Evolutionary conservation across 1,284 basidiomycete species (phyloP), one percentile per base, ranked within the genome.

Genomic region (Xerocomus alliaceus): DNA sequence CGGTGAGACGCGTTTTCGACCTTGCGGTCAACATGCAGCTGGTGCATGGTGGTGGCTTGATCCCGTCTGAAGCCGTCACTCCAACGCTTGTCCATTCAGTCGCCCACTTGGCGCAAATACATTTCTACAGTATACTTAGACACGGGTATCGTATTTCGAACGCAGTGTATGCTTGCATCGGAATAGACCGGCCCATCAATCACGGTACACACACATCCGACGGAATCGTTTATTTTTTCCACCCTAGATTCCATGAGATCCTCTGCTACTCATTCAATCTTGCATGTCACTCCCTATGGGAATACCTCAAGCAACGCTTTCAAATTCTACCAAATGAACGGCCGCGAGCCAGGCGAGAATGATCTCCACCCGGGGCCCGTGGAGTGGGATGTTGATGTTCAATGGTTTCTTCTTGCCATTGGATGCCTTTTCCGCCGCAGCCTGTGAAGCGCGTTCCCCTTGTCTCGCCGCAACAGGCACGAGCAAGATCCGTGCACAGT

Each of bases 361-460:
- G 60, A 93, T 82, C 76, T 94, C 92, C 49, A 93, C 91, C 9
- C 91, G 83, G 42, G 92, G 91, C 0, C 91, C 92, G 76, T 92
- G 90, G 64, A 93, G 77, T 13, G 92, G 90, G 57, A 94, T 92
- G 70, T 87, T 92, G 74, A 93, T 88, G 47, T 87, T 83, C 60
- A 84, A 65, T 29, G 83, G 76, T 74, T 87, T 88, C 79, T 86
- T 87, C 76, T 81, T 77, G 63, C 68, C 75, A 15, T 73, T 78
- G 39, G 75, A 69, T 7, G 74, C 78, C 70, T 82, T 87, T 56
- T 86, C 86, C 47, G 79, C 77, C 3, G 79, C 81, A 4, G 76
- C 76, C 71, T 81, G 81, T 63, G 84, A 84, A 7, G 80, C 81
- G 56, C 83, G 81, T 71, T 84, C 83, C 46, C 78, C 76, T 71